phyloP scores from a whole-genome alignment of 257 asterid species.

The Scutellaria barbata region DNA sequence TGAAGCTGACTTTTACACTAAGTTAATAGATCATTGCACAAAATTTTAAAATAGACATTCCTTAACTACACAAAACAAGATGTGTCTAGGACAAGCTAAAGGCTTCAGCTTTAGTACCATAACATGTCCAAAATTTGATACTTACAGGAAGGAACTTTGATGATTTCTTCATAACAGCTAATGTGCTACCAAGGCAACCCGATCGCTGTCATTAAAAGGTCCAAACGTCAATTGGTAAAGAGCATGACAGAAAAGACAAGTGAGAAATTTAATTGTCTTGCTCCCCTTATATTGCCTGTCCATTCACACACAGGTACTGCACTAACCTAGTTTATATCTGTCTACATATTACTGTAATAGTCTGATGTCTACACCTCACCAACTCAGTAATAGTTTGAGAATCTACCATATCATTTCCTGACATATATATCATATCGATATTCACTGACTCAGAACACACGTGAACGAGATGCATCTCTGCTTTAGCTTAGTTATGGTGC shows the following conservation, averaged over 20 bases:
- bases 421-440: neutral
- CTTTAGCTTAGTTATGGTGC: neutral
- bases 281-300: neutral
- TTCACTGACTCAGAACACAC: neutral
- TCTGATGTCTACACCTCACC: slow-evolving; percentile 6
- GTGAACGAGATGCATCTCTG: neutral
- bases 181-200: slow-evolving; percentile 94
- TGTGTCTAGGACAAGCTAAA: slow-evolving; percentile 18
- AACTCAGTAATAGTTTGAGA: neutral
- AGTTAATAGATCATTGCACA: too few relatives aligned
- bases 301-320: neutral
- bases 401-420: neutral
- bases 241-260: slow-evolving; percentile 22
- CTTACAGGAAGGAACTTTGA: slow-evolving; percentile 92
- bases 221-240: slow-evolving; percentile 30
- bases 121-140: slow-evolving; percentile 27
- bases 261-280: neutral
- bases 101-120: slow-evolving; percentile 27
- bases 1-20: slow-evolving; percentile 4
- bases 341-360: neutral
- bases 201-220: slow-evolving; percentile 66
- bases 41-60: too few relatives aligned
- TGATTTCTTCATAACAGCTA: slow-evolving; percentile 97
- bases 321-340: slow-evolving; percentile 14
- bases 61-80: slow-evolving; percentile 6